Percentiles rank a stretch among this genome's conserved stretches.
phyloP scores from a whole-genome alignment of 108 stramenopile species.

The Conticribra weissflogii region DNA sequence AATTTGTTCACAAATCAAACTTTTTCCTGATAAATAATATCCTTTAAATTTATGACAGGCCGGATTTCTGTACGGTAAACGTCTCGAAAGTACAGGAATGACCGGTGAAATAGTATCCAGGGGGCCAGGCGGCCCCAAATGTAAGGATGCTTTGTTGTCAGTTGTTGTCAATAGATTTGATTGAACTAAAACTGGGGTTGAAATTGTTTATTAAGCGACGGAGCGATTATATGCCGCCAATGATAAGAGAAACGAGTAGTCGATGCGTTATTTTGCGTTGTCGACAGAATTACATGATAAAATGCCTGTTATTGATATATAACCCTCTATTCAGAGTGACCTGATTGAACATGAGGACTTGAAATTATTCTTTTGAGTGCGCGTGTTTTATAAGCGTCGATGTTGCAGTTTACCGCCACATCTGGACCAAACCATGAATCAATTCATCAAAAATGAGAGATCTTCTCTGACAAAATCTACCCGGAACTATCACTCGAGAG shows the following conservation, averaged over 20 bases:
- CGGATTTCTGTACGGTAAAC: conserved; percentile 43
- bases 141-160: conserved; percentile 46
- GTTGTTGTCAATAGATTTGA: conserved; percentile 44
- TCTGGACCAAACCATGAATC: no score
- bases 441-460: no score
- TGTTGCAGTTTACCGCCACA: conserved; percentile 12
- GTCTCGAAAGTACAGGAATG: conserved; percentile 22
- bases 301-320: no score
- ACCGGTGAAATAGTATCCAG: conserved; percentile 26
- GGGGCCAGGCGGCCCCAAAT: conserved; percentile 37
- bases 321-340: no score
- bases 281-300: no score
- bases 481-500: no score
- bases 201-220: no score
- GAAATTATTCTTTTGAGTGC: conserved; percentile 14
- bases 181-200: not conserved
- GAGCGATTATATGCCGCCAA: no score
- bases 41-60: conserved; percentile 20
- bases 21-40: not conserved
- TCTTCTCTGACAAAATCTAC: no score
- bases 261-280: no score
- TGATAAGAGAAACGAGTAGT: no score
- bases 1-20: not conserved
- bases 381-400: conserved; percentile 25
- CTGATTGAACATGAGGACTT: not conserved